Evolutionary conservation across 345 rosid genomes (phyloP).

Genomic region (Dimocarpus longan): DNA sequence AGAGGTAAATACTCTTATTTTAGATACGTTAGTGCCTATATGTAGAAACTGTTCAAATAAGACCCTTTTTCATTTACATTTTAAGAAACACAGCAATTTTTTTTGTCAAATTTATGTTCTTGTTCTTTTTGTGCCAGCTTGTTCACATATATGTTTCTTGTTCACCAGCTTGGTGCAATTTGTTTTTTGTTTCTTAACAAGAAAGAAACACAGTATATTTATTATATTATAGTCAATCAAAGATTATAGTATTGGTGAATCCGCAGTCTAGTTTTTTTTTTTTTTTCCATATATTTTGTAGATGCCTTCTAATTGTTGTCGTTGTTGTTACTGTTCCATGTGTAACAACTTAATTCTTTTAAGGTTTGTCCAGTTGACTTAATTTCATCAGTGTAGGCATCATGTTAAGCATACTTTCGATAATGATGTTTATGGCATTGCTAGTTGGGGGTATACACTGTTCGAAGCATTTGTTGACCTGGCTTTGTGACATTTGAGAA

Average conservation of each 20-base stretch:
- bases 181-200: not conserved
- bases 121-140: not conserved
- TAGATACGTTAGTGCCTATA: not conserved
- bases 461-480: not conserved
- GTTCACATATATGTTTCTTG: not conserved
- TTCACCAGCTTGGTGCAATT: not conserved
- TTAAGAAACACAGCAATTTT: not conserved
- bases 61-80: not conserved
- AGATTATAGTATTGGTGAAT: not conserved
- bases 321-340: not conserved
- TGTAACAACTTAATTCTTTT: not conserved
- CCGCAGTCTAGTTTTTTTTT: not conserved
- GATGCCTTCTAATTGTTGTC: not conserved
- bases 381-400: not conserved
- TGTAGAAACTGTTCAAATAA: not conserved
- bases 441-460: not conserved
- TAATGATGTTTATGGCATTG: not conserved
- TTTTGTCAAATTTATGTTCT: not conserved
- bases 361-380: not conserved
- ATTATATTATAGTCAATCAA: too few relatives aligned
- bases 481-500: not conserved
- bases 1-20: slow-evolving; percentile 58
- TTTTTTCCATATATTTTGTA: not conserved
- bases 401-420: not conserved
- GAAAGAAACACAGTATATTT: too few relatives aligned